Evolutionary conservation across 345 rosid genomes (phyloP), one percentile per base, ranked within the genome.

Genomic region (Arabidopsis arenosa): DNA sequence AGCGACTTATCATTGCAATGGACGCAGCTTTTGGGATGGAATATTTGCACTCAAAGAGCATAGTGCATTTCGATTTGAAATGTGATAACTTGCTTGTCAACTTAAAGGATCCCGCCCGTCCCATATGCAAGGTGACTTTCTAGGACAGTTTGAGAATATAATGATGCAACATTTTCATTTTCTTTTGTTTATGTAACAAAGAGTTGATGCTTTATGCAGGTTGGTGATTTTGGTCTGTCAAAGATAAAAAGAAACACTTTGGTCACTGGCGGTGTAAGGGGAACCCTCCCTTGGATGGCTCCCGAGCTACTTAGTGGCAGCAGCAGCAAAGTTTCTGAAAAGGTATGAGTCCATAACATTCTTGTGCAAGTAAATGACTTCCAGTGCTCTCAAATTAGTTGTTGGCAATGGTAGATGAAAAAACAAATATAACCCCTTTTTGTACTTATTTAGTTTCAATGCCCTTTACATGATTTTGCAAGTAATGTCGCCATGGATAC

Each of bases 1-100:
- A 93, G 90, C 86, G 93, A 79, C 96, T 93, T 64, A 85, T 93
- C 67, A 91, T 96, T 80, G 99, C 98, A 72, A 88, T 96, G 98
- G 99, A 96, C 84, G 99, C 98, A 59, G 99, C 98, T 48, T 93
- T 96, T 78, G 99, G 99, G 64, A 96, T 96, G 99, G 98, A 96
- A 69, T 96, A 93, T 91, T 78, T 91, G 79, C 98, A 96, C 75
- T 93, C 98, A 48, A 96, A 96, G 86, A 93, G 87, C 77, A 91
- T 96, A 66, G 97, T 96, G 61, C 99, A 96, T 88, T 96, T 96
- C 79, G 98, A 96, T 87, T 83, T 96, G 82, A 96, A 96, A 78
- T 96, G 99, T 72, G 97, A 91, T 86, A 93, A 96, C 81, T 79
- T 96, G 83, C 97, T 96, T 40, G 96, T 96, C 75, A 96, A 96